Conservation (phyloP, 108 stramenopile species). For the Cyclotella distinguenda region DNA sequence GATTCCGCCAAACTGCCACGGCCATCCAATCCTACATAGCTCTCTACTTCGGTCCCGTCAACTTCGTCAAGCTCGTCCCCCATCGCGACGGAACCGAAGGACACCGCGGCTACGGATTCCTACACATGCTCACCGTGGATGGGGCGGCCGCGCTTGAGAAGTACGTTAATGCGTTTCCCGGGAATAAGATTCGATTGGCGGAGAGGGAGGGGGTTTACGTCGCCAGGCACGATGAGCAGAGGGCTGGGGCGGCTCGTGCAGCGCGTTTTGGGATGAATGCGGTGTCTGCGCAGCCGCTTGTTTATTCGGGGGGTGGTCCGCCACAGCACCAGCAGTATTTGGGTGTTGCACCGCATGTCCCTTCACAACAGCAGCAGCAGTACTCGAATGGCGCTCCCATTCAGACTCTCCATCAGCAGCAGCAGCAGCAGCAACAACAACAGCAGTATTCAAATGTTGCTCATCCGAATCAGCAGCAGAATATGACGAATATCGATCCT, state of each 20-base stretch:
- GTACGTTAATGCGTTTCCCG: constrained; percentile 33
- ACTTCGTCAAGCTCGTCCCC: constrained; percentile 46
- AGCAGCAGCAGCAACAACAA: neutral
- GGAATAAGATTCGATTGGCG: constrained; percentile 38
- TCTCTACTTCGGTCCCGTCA: constrained; percentile 40
- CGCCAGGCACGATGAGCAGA: constrained; percentile 32
- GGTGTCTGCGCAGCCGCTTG: neutral
- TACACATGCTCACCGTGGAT: constrained; percentile 42
- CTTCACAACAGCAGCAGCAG: constrained; percentile 17
- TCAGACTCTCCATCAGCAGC: neutral
- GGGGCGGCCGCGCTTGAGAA: constrained; percentile 31
- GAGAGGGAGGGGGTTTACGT: constrained; percentile 37
- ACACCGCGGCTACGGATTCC: constrained; percentile 49
- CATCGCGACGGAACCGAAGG: neutral
- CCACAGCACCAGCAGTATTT: neutral
- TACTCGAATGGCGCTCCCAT: neutral
- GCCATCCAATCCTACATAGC: constrained; percentile 35
- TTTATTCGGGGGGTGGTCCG: neutral
- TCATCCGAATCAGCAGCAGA: no score
- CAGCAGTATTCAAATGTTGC: no score
- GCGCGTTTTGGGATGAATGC: neutral
- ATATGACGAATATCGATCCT: neutral
- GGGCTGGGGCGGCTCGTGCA: neutral
- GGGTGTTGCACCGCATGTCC: neutral
- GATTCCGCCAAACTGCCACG: constrained; percentile 29